A percentile compares a stretch with the other conserved stretches of the same genome.
Evolutionary conservation across 2,329 filamentous ascomycete species (phyloP).

Genomic region (Beauveria asiatica): DNA sequence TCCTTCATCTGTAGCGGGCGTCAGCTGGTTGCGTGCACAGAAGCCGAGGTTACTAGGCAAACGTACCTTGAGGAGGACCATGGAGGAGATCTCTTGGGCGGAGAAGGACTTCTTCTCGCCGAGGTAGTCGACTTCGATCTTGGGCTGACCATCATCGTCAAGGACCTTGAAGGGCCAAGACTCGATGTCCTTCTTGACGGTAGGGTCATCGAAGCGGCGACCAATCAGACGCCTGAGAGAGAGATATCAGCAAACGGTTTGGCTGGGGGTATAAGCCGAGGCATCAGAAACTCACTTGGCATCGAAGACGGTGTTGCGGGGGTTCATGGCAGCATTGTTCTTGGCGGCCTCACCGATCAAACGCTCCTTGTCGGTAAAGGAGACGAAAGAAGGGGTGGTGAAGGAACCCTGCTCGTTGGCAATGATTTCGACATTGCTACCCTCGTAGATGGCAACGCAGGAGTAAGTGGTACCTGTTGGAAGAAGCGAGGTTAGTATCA

Average conservation of each 20-base stretch:
- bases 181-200: slow-evolving; percentile 97
- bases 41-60: slow-evolving; percentile 1
- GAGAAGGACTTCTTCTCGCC: slow-evolving; percentile 93
- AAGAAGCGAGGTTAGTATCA: slow-evolving; percentile 4
- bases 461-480: slow-evolving; percentile 92
- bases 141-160: slow-evolving; percentile 78
- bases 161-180: slow-evolving; percentile 99
- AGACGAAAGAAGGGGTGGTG: slow-evolving; percentile 98
- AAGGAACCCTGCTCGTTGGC: slow-evolving; percentile 99
- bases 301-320: slow-evolving; percentile 95
- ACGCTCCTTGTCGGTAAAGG: slow-evolving; percentile 97
- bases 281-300: slow-evolving; percentile 66
- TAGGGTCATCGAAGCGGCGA: slow-evolving; percentile 87
- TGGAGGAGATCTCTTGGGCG: slow-evolving; percentile 96
- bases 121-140: slow-evolving; percentile 93
- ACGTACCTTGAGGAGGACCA: slow-evolving; percentile 92
- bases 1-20: slow-evolving; percentile 68
- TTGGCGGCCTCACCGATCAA: slow-evolving; percentile 99
- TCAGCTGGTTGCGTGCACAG: slow-evolving; percentile 10
- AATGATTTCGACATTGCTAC: slow-evolving; percentile 99
- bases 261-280: neutral
- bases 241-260: slow-evolving; percentile 11
- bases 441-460: slow-evolving; percentile 98
- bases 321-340: slow-evolving; percentile 99
- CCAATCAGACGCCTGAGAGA: slow-evolving; percentile 85